These are phyloP conservation scores for Bauhinia variegata DNA, from an alignment of 306 rosid species.

Conservation along the genomic window DNA sequence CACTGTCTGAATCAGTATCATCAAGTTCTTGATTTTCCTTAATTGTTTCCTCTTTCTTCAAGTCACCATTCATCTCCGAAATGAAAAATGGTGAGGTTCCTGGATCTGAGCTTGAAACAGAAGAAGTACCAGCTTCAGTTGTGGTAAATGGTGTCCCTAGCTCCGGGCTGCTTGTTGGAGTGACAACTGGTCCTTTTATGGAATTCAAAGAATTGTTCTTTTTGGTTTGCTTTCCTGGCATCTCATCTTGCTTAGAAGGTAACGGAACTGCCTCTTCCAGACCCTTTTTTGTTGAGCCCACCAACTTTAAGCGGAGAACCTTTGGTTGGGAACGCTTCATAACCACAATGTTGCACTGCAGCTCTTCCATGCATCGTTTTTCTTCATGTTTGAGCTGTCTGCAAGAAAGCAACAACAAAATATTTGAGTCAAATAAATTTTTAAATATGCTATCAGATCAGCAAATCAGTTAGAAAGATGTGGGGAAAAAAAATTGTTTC, in stretches of 20 bases:
- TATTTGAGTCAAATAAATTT: constrained; percentile 12
- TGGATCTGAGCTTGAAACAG: constrained; percentile 91
- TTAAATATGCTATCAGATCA: constrained; percentile 11
- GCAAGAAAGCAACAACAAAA: constrained; percentile 38
- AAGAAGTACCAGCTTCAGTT: constrained; percentile 88
- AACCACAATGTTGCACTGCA: constrained; percentile 94
- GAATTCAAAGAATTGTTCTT: constrained; percentile 54
- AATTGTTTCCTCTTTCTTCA: constrained; percentile 66
- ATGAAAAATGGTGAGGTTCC: constrained; percentile 90
- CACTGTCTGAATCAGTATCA: constrained; percentile 77
- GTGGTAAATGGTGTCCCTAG: constrained; percentile 88
- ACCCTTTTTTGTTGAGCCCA: constrained; percentile 67
- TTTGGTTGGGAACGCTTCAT: constrained; percentile 94
- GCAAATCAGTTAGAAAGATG: constrained; percentile 13
- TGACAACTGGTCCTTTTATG: constrained; percentile 73
- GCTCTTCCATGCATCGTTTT: constrained; percentile 93
- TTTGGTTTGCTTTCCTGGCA: constrained; percentile 52
- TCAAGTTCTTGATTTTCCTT: constrained; percentile 65
- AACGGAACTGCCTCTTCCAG: constrained; percentile 51
- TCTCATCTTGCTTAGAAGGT: constrained; percentile 58
- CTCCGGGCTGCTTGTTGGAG: constrained; percentile 98
- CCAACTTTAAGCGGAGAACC: constrained; percentile 91
- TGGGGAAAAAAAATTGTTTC: background rate
- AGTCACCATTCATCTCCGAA: constrained; percentile 66
- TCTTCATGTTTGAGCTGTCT: constrained; percentile 94